Base-by-base conservation (phyloP, 164 flowering plant species). In the Euptelea pleiosperma region DNA sequence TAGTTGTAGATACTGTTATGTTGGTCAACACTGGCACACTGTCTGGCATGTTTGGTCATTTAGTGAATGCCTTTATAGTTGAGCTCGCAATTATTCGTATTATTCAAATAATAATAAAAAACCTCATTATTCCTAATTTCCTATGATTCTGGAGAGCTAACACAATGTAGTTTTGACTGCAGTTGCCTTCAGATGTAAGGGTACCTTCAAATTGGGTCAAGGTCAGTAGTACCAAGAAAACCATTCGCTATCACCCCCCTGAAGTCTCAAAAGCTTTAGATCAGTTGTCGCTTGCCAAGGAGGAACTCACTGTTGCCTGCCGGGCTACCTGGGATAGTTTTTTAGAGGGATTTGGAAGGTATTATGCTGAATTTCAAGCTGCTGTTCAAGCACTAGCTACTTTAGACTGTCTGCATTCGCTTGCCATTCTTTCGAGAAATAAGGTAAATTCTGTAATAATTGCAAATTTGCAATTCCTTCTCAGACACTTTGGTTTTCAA, bases 311-410 rank as follows among this genome's bases (percentile, higher is more conserved):
- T 40, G 40, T 84, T 67, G 76, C 73, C 33, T 84, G 89, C 71
- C 84, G 80, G 45, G 63, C 80, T 75, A 75, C 92, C 19, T 92
- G 98, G 98, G 77, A 77, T 60, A 69, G 44, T 55, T 89, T 89
- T 57, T 61, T 92, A 12, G 76, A 65, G 57, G 82, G 58, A 33
- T 89, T 89, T 69, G 66, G 73, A 58, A 72, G 60, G 70, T 73
- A 81, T 63, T 89, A 82, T 78, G 67, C 82, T 8, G 97, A 87
- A 36, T 89, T 87, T 64, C 93, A 80, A 70, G 83, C 85, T 67
- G 83, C 92, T 68, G 96, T 87, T 61, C 96, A 86, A 70, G 94
- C 98, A 49, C 74, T 92, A 46, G 98, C 96, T 62, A 64, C 90
- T 43, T 80, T 92, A 74, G 98, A 92, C 57, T 92, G 98, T 60